Evolutionary conservation across 495 filamentous ascomycete genomes (phyloP).

Genomic region (Aspergillus bridgeri): DNA sequence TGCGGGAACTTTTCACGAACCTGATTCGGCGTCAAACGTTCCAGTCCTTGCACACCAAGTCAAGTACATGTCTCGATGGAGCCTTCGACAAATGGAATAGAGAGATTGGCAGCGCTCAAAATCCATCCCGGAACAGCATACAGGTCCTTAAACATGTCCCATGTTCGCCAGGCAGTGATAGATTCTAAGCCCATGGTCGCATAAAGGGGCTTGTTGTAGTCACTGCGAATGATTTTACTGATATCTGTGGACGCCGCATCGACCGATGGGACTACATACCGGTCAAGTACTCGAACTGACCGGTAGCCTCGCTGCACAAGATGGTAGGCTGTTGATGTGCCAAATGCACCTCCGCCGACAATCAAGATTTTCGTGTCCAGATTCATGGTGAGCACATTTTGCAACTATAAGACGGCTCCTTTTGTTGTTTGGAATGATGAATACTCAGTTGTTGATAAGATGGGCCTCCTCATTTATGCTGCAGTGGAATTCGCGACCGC

Average conservation of each 20-base stretch:
- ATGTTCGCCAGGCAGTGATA: conserved; percentile 17
- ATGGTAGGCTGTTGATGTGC: conserved; percentile 40
- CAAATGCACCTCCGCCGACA: conserved; percentile 39
- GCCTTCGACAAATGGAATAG: conserved; percentile 24
- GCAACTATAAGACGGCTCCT: background rate
- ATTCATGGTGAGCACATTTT: conserved; percentile 2
- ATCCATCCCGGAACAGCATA: conserved; percentile 35
- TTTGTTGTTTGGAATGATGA: no score
- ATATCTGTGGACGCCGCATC: conserved; percentile 28
- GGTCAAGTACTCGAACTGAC: conserved; percentile 29
- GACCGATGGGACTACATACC: conserved; percentile 26
- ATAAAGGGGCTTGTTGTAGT: conserved; percentile 29
- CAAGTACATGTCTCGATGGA: conserved; percentile 22
- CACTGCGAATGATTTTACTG: conserved; percentile 31
- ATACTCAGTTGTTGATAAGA: no score
- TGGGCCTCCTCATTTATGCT: no score
- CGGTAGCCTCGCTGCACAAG: conserved; percentile 25
- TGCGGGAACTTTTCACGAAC: conserved; percentile 21
- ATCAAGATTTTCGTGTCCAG: conserved; percentile 26
- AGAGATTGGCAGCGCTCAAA: conserved; percentile 19
- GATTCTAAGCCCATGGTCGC: conserved; percentile 22
- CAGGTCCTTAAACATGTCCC: conserved; percentile 23
- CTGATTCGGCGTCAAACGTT: conserved; percentile 19
- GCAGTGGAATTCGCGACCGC: no score
- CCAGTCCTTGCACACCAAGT: conserved; percentile 18